Evolutionary conservation across 208 protist genomes (phyloP), one percentile per base, ranked within the genome.

Genomic region (Trypanosoma vivax): DNA sequence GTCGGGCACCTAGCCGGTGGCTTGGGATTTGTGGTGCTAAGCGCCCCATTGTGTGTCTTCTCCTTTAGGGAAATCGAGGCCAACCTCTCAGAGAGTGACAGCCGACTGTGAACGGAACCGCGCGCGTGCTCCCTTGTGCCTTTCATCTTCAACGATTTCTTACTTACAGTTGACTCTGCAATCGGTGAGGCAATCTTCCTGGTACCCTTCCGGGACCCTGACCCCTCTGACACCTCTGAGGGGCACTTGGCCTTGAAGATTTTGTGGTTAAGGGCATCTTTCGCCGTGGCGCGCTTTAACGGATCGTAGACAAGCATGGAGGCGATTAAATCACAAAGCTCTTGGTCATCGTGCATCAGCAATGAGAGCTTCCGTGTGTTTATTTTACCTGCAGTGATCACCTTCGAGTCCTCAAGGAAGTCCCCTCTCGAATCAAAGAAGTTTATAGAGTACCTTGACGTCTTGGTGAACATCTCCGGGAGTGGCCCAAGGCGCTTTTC

Each of bases 291-390:
- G 40, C 90, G 85, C 41, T 76, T 64, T 30, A 50, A 29, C 9
- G 90, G 84, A 65, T 92, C 75, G 54, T 79, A 92, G 0, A 57
- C 45, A 9, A 96, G 68, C 23, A 91, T 63, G 0, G 59, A 67
- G 28, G 53, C 39, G 19, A 92, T 69, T 1, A 92, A 40, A n/a
- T 80, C 63, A 41, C 66, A 54, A 24, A 92, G 76, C n/a, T 74
- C 68, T 0, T 43, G 30, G 41, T 92, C 83, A 23, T 83, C 55
- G 18, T 53, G 35, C 29, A 88, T 72, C 24, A 85, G 53, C 9
- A 85, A 64, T 30, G 40, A 42, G 9, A 91, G 13, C 2, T 62
- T 65, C 14, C 65, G 67, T 25, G 66, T 58, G 13, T 65, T 65
- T 10, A 66, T 42, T 50, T 73, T 73, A n/a, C 61, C 65, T 10